Evolutionary conservation across 2,329 filamentous ascomycete species (phyloP), one percentile per base, ranked within the genome.

Genomic region (Stagonosporopsis cucurbitacearum): DNA sequence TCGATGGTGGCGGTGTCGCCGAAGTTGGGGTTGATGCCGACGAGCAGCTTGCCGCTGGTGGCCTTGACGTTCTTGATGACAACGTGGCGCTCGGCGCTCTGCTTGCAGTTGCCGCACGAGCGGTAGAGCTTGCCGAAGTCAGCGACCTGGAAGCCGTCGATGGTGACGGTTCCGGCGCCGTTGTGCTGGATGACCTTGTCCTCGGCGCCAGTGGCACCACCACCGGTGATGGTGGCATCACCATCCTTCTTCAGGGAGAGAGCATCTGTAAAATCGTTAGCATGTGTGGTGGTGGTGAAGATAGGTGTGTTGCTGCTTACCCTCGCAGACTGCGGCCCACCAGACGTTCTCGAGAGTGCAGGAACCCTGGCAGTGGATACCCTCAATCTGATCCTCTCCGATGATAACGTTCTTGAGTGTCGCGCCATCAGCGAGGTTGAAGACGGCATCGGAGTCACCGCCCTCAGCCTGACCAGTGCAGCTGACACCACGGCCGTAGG

Each of bases 401-500:
- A 84, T 83, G 69, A 84, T 83, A 68, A 79, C 81, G 63, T 83
- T 83, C 60, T 75, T 78, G 40, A 84, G 71, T 19, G 79, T 79
- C 19, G 77, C 81, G 17, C 81, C 81, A 26, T 78, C 69, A 59
- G 78, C 74, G 35, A 84, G 73, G 57, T 80, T 75, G 75, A 83
- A 84, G 67, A 83, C 80, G 36, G 81, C 79, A 40, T 81, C 79
- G 0, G 69, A 62, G 48, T 76, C 71, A 43, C 69, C 76, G 42
- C 78, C 78, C 60, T 81, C 79, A 12, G 67, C 62, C 42, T 81
- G 76, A 30, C 67, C 74, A 11, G 62, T 71, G 67, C 79, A 81
- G 26, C 40, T 57, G 28, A 62, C 60, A 45, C 65, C 65, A 47
- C 66, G 65, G 50, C 60, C 66, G 43, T 62, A 69, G 28, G 57